A percentile compares a stretch with the other conserved stretches of the same genome.
Conservation (phyloP, 2,329 filamentous ascomycete genomes). For the Trichoderma simmonsii region DNA sequence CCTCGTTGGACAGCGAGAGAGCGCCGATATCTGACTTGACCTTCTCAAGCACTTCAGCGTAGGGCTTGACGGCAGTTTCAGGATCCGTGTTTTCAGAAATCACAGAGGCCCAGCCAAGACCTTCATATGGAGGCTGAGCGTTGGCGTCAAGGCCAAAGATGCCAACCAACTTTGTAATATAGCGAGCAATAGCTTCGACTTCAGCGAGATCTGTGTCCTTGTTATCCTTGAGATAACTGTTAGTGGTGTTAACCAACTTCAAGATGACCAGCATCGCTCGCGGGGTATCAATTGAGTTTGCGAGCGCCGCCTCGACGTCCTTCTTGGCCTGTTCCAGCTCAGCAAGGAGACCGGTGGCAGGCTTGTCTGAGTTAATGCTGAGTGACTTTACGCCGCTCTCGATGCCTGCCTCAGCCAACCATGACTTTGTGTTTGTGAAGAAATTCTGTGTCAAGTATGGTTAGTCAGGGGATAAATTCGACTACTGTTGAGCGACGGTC, state of each 20-base stretch:
- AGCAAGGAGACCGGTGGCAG: conserved; percentile 33
- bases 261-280: conserved; percentile 74
- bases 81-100: conserved; percentile 43
- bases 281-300: conserved; percentile 86
- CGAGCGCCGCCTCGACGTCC: conserved; percentile 58
- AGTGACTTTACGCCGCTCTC: conserved; percentile 37
- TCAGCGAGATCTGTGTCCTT: conserved; percentile 45
- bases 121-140: conserved; percentile 52
- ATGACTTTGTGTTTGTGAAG: conserved; percentile 55
- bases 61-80: conserved; percentile 45
- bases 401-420: conserved; percentile 45
- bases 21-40: conserved; percentile 46
- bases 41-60: conserved; percentile 42
- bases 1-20: conserved; percentile 49
- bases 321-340: conserved; percentile 53
- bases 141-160: conserved; percentile 77
- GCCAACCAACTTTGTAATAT: conserved; percentile 78
- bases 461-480: conserved; percentile 15
- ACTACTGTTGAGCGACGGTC: too few relatives aligned
- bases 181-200: conserved; percentile 62
- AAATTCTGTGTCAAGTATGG: conserved; percentile 47
- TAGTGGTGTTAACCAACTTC: conserved; percentile 74
- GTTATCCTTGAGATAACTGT: conserved; percentile 53
- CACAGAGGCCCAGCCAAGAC: conserved; percentile 53
- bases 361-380: conserved; percentile 35